Conservation (phyloP, 306 rosid genomes). For the Vicia sativa region DNA sequence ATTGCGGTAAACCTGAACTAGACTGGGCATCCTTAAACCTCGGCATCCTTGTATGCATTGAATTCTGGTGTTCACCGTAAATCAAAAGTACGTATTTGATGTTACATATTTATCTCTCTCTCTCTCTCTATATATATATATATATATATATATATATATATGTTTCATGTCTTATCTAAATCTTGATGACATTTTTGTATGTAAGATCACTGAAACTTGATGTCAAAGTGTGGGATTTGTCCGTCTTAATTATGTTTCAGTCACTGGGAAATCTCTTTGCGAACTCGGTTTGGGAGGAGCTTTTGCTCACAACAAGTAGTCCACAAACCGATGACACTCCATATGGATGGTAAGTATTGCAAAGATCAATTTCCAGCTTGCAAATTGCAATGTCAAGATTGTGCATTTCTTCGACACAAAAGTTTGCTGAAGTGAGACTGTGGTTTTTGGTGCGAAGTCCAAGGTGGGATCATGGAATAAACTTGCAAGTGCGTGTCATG, state of each 20-base stretch:
- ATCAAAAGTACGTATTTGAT: slow-evolving; percentile 67
- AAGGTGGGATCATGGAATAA: slow-evolving; percentile 61
- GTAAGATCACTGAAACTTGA: slow-evolving; percentile 83
- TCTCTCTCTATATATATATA: too few relatives aligned
- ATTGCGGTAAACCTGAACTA: slow-evolving; percentile 84
- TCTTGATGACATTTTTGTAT: slow-evolving; percentile 42
- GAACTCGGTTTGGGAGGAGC: slow-evolving; percentile 86
- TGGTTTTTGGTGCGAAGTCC: slow-evolving; percentile 48
- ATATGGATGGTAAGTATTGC: slow-evolving; percentile 58
- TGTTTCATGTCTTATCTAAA: slow-evolving; percentile 3
- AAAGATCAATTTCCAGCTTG: slow-evolving; percentile 61
- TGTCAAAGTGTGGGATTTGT: slow-evolving; percentile 82
- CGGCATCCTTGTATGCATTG: slow-evolving; percentile 78
- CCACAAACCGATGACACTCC: slow-evolving; percentile 44
- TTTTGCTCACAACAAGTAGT: slow-evolving; percentile 50
- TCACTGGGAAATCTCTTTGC: slow-evolving; percentile 70
- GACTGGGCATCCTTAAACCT: slow-evolving; percentile 94
- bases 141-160: too few relatives aligned
- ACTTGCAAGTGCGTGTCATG: slow-evolving; percentile 57
- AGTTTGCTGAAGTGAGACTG: slow-evolving; percentile 46
- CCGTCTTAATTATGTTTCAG: slow-evolving; percentile 66
- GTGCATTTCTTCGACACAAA: slow-evolving; percentile 56
- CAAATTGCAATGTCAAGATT: slow-evolving; percentile 73
- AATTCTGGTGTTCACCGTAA: slow-evolving; percentile 85
- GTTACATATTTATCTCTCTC: slow-evolving; percentile 1